phyloP scores from a whole-genome alignment of 495 filamentous ascomycete species.

The Trichoderma virens region DNA sequence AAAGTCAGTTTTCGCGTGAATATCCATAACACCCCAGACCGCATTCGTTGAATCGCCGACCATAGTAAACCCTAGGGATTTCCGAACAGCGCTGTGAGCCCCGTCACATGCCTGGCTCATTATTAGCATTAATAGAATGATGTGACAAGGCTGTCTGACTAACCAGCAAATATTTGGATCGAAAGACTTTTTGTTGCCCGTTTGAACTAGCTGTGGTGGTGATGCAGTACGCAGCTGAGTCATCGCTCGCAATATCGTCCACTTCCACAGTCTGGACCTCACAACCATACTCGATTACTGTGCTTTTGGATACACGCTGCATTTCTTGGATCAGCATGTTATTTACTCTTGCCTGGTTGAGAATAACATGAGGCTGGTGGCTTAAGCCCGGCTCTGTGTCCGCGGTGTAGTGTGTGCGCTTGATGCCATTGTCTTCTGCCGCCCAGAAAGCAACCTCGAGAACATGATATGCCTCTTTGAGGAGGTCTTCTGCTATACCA shows the following conservation, averaged over 20 bases:
- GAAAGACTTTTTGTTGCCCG: neutral
- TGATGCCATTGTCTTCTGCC: constrained; percentile 28
- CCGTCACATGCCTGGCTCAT: neutral
- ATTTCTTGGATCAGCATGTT: constrained; percentile 44
- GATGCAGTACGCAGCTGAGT: neutral
- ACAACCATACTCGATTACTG: neutral
- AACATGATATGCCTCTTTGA: constrained; percentile 65
- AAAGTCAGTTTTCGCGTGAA: constrained; percentile 66
- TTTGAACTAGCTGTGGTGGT: neutral
- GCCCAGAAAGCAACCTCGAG: constrained; percentile 62
- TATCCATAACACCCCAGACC: constrained; percentile 71
- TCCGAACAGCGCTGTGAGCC: neutral
- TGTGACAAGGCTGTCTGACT: neutral
- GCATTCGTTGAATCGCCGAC: constrained; percentile 66
- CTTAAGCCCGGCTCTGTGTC: constrained; percentile 59
- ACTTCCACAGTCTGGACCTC: neutral
- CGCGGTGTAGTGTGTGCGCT: constrained; percentile 44
- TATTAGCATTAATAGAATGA: neutral
- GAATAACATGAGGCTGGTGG: constrained; percentile 64
- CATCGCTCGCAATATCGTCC: neutral
- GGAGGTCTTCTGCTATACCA: constrained; percentile 58
- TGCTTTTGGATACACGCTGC: neutral
- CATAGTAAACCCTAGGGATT: constrained; percentile 44
- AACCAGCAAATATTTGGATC: neutral
- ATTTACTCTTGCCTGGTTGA: constrained; percentile 71